These are phyloP conservation scores for Guyanaporus albipodus DNA, from an alignment of 768 basidiomycete genomes.

Conservation along the genomic window DNA sequence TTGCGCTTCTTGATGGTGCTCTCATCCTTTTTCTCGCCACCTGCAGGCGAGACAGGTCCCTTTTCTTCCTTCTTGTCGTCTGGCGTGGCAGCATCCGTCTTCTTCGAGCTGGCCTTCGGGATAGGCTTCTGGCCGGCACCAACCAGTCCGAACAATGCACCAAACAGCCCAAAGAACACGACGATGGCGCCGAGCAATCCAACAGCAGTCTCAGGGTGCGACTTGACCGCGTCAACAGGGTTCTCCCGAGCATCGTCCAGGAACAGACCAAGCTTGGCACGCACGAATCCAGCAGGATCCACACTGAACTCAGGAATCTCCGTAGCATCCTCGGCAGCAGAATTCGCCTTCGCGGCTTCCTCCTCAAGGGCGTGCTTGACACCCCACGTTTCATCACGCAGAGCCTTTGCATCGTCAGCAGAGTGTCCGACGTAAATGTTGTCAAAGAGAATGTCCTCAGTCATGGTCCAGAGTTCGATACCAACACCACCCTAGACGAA, in stretches of 20 bases:
- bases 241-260: conserved; percentile 70
- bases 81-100: conserved; percentile 61
- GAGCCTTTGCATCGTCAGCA: conserved; percentile 70
- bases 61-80: conserved; percentile 65
- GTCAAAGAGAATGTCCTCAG: conserved; percentile 88
- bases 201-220: conserved; percentile 83
- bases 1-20: conserved; percentile 71
- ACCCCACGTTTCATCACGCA: conserved; percentile 87
- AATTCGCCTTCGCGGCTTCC: conserved; percentile 42
- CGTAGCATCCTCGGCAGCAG: conserved; percentile 45
- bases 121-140: conserved; percentile 66
- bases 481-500: conserved; percentile 79
- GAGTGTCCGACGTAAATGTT: conserved; percentile 96
- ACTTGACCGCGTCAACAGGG: conserved; percentile 78
- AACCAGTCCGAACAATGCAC: conserved; percentile 72
- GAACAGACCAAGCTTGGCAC: conserved; percentile 75
- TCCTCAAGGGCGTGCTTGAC: conserved; percentile 91
- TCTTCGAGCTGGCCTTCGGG: conserved; percentile 69
- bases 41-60: conserved; percentile 67
- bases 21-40: conserved; percentile 72
- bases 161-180: conserved; percentile 83
- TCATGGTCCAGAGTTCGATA: conserved; percentile 99
- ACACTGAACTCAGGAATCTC: conserved; percentile 52
- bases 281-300: conserved; percentile 78
- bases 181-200: conserved; percentile 70